Evolutionary conservation across 2,329 filamentous ascomycete species (phyloP).

Genomic region (Diaporthe capsici): DNA sequence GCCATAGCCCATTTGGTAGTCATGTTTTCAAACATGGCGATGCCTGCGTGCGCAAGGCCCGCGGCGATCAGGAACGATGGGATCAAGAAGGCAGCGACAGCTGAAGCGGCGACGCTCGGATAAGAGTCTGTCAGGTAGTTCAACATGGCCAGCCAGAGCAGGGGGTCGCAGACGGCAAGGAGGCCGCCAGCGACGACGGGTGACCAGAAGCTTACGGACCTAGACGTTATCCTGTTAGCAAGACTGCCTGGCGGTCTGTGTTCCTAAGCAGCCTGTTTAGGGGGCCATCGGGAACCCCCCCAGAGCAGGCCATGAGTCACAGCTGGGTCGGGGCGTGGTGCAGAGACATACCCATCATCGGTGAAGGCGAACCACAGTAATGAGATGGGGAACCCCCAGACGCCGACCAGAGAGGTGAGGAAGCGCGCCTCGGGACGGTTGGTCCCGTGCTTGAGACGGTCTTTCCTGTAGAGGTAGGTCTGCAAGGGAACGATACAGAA

Average conservation of each 20-base stretch:
- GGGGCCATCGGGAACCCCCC: not conserved
- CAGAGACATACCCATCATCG: constrained; percentile 51
- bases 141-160: constrained; percentile 60
- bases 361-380: constrained; percentile 60
- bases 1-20: constrained; percentile 58
- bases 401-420: constrained; percentile 55
- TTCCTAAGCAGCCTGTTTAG: not conserved
- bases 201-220: constrained; percentile 53
- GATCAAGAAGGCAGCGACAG: constrained; percentile 59
- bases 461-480: constrained; percentile 56
- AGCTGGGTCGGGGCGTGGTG: not conserved
- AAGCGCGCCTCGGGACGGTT: constrained; percentile 58
- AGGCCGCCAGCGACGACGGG: constrained; percentile 56
- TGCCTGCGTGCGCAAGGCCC: constrained; percentile 52
- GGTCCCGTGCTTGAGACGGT: constrained; percentile 52
- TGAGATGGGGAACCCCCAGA: constrained; percentile 58
- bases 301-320: not conserved
- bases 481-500: constrained; percentile 58
- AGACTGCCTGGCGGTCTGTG: not conserved
- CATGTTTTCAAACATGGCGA: constrained; percentile 55
- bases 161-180: constrained; percentile 57
- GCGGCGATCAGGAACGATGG: constrained; percentile 58
- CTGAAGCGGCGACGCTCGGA: constrained; percentile 56
- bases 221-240: not conserved
- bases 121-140: constrained; percentile 60